A percentile compares a stretch with the other conserved stretches of the same genome.
Conservation (phyloP, 2,329 filamentous ascomycete species). For the Diaporthe sp. region DNA sequence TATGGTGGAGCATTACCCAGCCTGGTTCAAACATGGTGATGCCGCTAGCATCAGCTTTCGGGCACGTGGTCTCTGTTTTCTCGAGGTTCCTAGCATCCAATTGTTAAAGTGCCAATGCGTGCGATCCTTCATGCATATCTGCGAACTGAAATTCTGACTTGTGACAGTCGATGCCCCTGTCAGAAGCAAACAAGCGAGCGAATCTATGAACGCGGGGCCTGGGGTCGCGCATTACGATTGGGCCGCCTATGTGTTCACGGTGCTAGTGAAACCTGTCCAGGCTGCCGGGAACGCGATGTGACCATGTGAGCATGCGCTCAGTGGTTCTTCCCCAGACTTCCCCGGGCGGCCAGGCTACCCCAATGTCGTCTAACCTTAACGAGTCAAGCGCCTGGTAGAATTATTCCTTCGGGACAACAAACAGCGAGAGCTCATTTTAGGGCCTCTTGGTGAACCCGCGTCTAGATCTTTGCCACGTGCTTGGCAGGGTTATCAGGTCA, state of each 20-base stretch:
- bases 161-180: not conserved
- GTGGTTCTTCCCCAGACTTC: constrained; percentile 20
- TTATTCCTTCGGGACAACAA: not conserved
- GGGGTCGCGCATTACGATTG: not conserved
- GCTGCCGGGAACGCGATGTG: constrained; percentile 22
- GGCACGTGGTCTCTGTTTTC: not conserved
- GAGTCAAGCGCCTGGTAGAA: constrained; percentile 2
- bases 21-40: not conserved
- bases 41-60: not conserved
- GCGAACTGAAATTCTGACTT: not conserved
- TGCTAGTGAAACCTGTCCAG: constrained; percentile 3
- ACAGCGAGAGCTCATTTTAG: constrained; percentile 10
- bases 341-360: constrained; percentile 5
- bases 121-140: not conserved
- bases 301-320: not conserved
- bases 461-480: constrained; percentile 3
- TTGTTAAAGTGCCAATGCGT: not conserved
- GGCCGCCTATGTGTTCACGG: not conserved
- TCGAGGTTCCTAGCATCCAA: not conserved
- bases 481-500: constrained; percentile 3
- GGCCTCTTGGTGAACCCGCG: not conserved
- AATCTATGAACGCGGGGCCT: not conserved
- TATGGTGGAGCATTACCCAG: not conserved
- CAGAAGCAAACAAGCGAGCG: not conserved
- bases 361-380: not conserved